phyloP scores from a whole-genome alignment of 1,284 basidiomycete species.

The Sparassis latifolia region DNA sequence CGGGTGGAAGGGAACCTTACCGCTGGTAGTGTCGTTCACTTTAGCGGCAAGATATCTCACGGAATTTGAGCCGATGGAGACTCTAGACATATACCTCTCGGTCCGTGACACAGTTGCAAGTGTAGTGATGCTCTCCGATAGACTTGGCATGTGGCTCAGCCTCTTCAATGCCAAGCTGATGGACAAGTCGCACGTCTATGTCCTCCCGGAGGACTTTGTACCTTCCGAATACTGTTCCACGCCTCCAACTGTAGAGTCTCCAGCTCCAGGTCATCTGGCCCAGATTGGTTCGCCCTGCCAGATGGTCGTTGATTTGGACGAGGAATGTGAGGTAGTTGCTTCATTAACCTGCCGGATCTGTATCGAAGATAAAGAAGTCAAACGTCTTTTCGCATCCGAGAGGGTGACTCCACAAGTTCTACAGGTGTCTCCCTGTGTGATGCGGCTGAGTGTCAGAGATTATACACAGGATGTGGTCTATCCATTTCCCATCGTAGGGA shows the following conservation, averaged over 20 bases:
- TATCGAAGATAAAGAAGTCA: conserved; percentile 19
- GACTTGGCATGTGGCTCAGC: conserved; percentile 22
- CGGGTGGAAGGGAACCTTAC: conserved; percentile 24
- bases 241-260: neutral
- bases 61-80: conserved; percentile 17
- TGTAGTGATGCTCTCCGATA: conserved; percentile 5
- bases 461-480: conserved; percentile 24
- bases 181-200: conserved; percentile 25
- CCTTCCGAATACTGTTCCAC: neutral
- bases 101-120: conserved; percentile 23
- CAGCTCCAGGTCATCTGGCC: neutral
- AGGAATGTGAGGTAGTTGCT: conserved; percentile 23
- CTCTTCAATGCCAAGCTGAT: conserved; percentile 25
- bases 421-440: conserved; percentile 29
- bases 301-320: conserved; percentile 24
- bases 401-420: conserved; percentile 11
- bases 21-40: conserved; percentile 30
- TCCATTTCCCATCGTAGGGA: conserved; percentile 29
- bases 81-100: conserved; percentile 20
- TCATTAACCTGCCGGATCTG: conserved; percentile 19
- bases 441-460: conserved; percentile 23
- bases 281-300: conserved; percentile 4
- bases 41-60: conserved; percentile 24
- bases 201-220: conserved; percentile 20
- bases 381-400: conserved; percentile 13